These are phyloP conservation scores for Phytophthora sansomeana DNA, from an alignment of 352 stramenopile genomes.

Conservation along the genomic window DNA sequence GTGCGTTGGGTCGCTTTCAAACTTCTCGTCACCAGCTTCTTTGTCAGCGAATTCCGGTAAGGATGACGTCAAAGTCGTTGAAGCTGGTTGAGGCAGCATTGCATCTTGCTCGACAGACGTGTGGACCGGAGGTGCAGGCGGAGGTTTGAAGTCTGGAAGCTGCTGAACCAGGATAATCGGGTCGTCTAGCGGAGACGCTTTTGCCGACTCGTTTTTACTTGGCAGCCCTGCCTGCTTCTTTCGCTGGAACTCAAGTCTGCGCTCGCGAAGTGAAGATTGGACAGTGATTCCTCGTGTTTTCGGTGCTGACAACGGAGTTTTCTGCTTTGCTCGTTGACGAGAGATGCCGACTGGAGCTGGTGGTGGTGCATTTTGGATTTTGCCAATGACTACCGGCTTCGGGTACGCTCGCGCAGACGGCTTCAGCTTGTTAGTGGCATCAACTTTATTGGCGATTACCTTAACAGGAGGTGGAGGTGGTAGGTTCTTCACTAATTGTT, in stretches of 20 bases:
- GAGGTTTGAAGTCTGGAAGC: constrained; percentile 47
- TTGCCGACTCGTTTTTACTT: background rate
- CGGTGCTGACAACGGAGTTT: constrained; percentile 14
- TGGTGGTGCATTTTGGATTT: constrained; percentile 16
- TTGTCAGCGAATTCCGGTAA: constrained; percentile 23
- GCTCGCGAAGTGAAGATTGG: constrained; percentile 32
- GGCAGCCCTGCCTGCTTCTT: constrained; percentile 47
- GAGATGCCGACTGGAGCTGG: constrained; percentile 23
- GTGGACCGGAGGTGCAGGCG: background rate
- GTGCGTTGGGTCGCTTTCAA: background rate
- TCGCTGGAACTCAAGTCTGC: constrained; percentile 39
- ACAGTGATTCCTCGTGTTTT: constrained; percentile 12
- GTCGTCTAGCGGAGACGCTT: constrained; percentile 57
- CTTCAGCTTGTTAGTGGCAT: constrained; percentile 15
- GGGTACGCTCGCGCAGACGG: constrained; percentile 21
- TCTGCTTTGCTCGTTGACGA: constrained; percentile 18
- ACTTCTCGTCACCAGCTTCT: background rate
- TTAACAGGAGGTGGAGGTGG: constrained; percentile 30
- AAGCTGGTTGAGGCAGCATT: constrained; percentile 32
- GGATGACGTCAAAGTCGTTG: constrained; percentile 19
- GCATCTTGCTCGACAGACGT: background rate
- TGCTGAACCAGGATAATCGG: constrained; percentile 80
- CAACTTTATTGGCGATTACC: constrained; percentile 13
- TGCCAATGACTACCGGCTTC: constrained; percentile 23
- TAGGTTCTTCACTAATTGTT: constrained; percentile 42